A percentile compares a stretch with the other conserved stretches of the same genome.
These are phyloP conservation scores for Acmispon strigosus DNA, from an alignment of 306 rosid species.

Conservation along the genomic window DNA sequence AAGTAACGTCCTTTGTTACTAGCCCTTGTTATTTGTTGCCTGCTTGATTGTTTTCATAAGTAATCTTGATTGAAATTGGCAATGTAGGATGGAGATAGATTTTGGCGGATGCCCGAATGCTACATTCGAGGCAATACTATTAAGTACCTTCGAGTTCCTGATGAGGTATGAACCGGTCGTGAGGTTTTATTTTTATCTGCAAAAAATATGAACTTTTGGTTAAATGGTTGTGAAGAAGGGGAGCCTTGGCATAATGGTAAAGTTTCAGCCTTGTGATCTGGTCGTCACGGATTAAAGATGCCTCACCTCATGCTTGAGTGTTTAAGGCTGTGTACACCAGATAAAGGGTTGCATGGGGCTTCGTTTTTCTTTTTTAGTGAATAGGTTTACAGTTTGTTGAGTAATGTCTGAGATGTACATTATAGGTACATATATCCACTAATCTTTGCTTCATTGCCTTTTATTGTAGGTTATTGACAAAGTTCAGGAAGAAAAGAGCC, in stretches of 20 bases:
- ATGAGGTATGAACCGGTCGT: slow-evolving; percentile 56
- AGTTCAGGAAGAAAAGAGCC: slow-evolving; percentile 98
- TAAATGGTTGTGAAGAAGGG: not conserved
- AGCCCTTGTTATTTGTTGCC: not conserved
- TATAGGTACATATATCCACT: not conserved
- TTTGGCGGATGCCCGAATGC: slow-evolving; percentile 99
- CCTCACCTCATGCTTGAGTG: not conserved
- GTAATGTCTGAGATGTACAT: not conserved
- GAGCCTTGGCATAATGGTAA: not conserved
- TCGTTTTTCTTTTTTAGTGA: not conserved
- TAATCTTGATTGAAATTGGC: not conserved
- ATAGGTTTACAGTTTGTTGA: not conserved
- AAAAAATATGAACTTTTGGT: not conserved
- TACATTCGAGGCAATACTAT: slow-evolving; percentile 95
- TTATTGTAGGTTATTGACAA: slow-evolving; percentile 80
- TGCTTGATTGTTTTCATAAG: not conserved
- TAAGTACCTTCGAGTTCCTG: slow-evolving; percentile 96
- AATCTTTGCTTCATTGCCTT: slow-evolving; percentile 10
- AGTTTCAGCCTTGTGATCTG: not conserved
- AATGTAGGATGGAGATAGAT: slow-evolving; percentile 90
- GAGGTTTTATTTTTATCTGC: not conserved
- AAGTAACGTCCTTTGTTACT: slow-evolving; percentile 32
- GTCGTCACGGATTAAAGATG: not conserved
- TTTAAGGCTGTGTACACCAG: not conserved
- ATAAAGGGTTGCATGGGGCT: not conserved